Base-by-base conservation (phyloP, 208 protist species). In the Naegleria fowleri region DNA sequence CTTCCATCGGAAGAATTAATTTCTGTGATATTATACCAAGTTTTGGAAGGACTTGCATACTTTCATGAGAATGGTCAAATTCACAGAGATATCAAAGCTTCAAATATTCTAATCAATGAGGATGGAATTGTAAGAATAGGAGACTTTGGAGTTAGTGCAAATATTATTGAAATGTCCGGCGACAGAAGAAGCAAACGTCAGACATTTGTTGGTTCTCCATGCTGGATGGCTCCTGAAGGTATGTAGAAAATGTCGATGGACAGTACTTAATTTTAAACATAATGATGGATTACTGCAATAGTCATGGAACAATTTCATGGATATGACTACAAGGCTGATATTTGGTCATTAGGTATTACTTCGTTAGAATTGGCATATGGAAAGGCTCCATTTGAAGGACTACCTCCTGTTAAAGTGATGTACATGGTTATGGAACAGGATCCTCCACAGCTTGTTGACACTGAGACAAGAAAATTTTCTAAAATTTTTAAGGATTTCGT, bases 291-390 rank as follows among this genome's bases (percentile, higher is more conserved):
- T 0, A 36, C 36, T 36, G 29, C 36, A 48, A 9, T 6, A 36
- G 59, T 91, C 4, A 75, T 93, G 36, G n/a, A 41, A 43, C 59
- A 83, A 79, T 48, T 43, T 91, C 93, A 93, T 58, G 92, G 90
- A 33, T 92, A 93, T 92, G 75, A 92, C 5, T 41, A 40, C 0
- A 88, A 92, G 39, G 38, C 91, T n/a, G 96, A 97, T 92, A 95
- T 97, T 29, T 97, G 96, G 96, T 94, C 94, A 4, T 84, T 97
- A 0, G 96, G 96, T 84, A 97, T 97, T 75, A 96, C 95, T 6
- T 91, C 93, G 0, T 96, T 97, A 41, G 96, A 97, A 55, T 89
- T 97, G 89, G 94, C 95, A 33, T 88, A 96, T 67, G 93, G 92
- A 79, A 88, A 92, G 33, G 94, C 96, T 79, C 96, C 96, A 2